A percentile compares a stretch with the other conserved stretches of the same genome.
These are phyloP conservation scores for Pleomassaria siparia DNA, from an alignment of 2,329 filamentous ascomycete genomes.

Conservation along the genomic window DNA sequence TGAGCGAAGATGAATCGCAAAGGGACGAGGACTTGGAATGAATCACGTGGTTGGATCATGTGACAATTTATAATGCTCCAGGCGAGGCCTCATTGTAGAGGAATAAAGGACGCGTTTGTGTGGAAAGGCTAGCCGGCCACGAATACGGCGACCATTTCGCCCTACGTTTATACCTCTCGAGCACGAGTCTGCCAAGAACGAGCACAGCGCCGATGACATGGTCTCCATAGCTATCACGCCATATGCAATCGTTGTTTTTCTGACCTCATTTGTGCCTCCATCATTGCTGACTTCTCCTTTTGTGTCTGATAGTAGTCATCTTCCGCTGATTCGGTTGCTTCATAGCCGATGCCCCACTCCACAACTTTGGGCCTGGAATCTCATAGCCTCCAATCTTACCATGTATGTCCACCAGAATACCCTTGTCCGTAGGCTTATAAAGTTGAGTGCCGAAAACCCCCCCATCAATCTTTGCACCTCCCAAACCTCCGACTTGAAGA, in stretches of 20 bases:
- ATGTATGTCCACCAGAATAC: slow-evolving; percentile 47
- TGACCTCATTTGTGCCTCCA: background rate
- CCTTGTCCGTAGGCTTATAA: slow-evolving; percentile 41
- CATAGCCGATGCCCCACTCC: slow-evolving; percentile 14
- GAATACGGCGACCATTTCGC: too few relatives aligned
- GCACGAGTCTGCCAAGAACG: too few relatives aligned
- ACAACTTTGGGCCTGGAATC: slow-evolving; percentile 43
- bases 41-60: too few relatives aligned
- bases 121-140: too few relatives aligned
- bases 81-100: too few relatives aligned
- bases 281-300: background rate
- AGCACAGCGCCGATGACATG: too few relatives aligned
- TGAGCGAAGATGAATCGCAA: too few relatives aligned
- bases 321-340: slow-evolving; percentile 5
- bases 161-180: too few relatives aligned
- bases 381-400: slow-evolving; percentile 33
- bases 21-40: too few relatives aligned
- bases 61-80: too few relatives aligned
- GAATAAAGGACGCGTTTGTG: too few relatives aligned
- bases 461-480: slow-evolving; percentile 28
- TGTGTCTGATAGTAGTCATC: background rate
- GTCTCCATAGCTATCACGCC: too few relatives aligned
- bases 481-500: slow-evolving; percentile 45
- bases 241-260: background rate
- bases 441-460: slow-evolving; percentile 54